Base-by-base conservation (phyloP, 768 basidiomycete species). In the Sporobolomyces pararoseus region DNA sequence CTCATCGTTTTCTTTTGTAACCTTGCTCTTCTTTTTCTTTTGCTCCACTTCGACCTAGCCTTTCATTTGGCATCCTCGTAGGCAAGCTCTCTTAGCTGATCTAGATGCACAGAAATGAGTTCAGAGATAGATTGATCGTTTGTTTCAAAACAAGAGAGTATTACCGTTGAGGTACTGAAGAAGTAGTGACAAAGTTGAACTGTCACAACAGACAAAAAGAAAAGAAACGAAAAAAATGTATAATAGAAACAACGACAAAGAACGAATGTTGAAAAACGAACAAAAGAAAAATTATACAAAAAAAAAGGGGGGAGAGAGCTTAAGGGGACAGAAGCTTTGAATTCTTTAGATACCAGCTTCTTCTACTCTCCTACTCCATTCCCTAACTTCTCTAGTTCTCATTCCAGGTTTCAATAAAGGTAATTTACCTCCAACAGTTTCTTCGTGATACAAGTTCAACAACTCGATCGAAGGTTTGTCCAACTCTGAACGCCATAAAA, bases 401-500 rank as follows among this genome's bases (percentile, higher is more conserved):
- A 60, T 60, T 25, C 44, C 44, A 4, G 2, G 5, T 19, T 29
- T 37, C 32, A 60, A 37, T 4, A 42, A 7, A 5, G 58, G 58
- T 29, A 60, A 23, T n/a, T 17, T n/a, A 5, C 42, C 42, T 29
- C 58, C 58, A 23, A 60, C 58, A 14, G 58, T 29, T 10, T 19
- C 9, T 12, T 44, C 39, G 44, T 60, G 21, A 37, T 60, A 60
- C 25, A 5, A 12, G 10, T 60, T 29, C 7, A 60, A 29, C 6
- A 60, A 10, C 31, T 31, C 7, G 5, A 60, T 31, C 14, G 58
- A 25, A 4, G 42, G 42, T 46, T 21, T 12, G 16, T 60, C 58
- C 14, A 60, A 17, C 4, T 60, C 58, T 42, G 58, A 60, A 60
- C 58, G 58, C 58, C 58, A 60, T 12, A 60, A 21, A 16, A 60